Percentiles rank a stretch among this genome's conserved stretches.
These are phyloP conservation scores for Podila clonocystis DNA, from an alignment of 192 early-diverging fungal genomes.

Conservation along the genomic window DNA sequence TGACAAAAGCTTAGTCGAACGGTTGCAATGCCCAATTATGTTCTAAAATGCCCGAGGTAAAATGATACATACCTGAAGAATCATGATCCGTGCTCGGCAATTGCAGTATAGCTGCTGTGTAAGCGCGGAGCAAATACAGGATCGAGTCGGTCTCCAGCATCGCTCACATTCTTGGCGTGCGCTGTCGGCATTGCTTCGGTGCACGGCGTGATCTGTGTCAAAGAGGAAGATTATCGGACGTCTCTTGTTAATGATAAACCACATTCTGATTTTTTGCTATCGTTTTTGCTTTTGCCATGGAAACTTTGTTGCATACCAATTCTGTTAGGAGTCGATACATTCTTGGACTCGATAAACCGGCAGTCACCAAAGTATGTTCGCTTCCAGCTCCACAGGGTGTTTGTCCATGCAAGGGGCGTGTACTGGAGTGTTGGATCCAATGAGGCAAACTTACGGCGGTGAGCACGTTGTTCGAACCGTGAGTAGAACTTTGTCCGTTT, in stretches of 20 bases:
- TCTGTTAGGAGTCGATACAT: constrained; percentile 35
- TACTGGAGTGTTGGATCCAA: constrained; percentile 33
- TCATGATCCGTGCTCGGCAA: constrained; percentile 48
- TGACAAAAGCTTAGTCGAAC: not conserved
- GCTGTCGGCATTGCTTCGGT: constrained; percentile 14
- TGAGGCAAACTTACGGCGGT: constrained; percentile 32
- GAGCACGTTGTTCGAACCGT: constrained; percentile 38
- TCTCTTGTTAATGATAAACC: too few relatives aligned
- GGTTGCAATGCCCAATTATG: not conserved
- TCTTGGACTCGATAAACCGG: constrained; percentile 32
- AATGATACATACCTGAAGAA: constrained; percentile 32
- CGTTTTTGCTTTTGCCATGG: too few relatives aligned
- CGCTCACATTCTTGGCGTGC: constrained; percentile 37
- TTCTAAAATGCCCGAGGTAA: not conserved
- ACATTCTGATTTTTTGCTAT: too few relatives aligned
- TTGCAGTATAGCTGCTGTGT: constrained; percentile 45
- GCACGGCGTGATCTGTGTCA: constrained; percentile 23
- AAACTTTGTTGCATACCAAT: constrained; percentile 16
- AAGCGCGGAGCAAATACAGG: constrained; percentile 45
- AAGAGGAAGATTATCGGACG: not conserved
- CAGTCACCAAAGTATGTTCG: constrained; percentile 41
- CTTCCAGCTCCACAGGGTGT: constrained; percentile 49
- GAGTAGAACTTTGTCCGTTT: constrained; percentile 46
- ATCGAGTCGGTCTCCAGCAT: constrained; percentile 41
- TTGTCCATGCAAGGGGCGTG: constrained; percentile 46